These are phyloP conservation scores for Murraya koenigii DNA, from an alignment of 345 rosid species.

Conservation along the genomic window DNA sequence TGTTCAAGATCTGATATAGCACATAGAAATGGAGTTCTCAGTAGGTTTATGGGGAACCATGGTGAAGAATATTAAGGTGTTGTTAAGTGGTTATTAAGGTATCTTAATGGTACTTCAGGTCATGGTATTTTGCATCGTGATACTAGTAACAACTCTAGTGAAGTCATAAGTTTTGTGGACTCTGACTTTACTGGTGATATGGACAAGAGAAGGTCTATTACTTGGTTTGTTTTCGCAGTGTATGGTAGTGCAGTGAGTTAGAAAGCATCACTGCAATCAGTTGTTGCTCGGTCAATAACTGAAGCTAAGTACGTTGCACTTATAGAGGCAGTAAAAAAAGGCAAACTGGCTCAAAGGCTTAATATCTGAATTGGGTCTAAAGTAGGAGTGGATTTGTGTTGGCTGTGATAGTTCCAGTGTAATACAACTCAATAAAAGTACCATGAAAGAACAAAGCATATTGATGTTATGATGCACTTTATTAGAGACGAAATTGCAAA, in stretches of 20 bases:
- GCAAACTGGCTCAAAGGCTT: not conserved
- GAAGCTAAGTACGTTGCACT: not conserved
- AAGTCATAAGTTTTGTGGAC: not conserved
- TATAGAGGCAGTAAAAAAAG: not conserved
- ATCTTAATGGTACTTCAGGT: not conserved
- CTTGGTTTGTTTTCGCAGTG: not conserved
- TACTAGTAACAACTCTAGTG: fast-evolving
- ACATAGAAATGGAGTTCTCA: not conserved
- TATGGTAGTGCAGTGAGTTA: not conserved
- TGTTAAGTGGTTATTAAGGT: not conserved
- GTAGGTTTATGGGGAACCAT: not conserved
- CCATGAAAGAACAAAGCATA: not conserved
- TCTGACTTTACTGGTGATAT: not conserved
- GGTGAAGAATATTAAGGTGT: not conserved
- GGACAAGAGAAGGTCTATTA: not conserved
- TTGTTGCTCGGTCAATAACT: not conserved
- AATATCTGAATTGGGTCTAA: fast-evolving
- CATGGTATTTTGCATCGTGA: not conserved
- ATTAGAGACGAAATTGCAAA: not conserved
- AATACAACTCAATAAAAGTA: fast-evolving
- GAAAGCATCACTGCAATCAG: not conserved
- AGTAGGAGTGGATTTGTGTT: not conserved
- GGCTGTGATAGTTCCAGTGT: not conserved
- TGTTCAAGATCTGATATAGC: not conserved
- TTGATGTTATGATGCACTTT: not conserved